Conservation (phyloP, 129 eudicot genomes). For the Deinandra increscens region DNA sequence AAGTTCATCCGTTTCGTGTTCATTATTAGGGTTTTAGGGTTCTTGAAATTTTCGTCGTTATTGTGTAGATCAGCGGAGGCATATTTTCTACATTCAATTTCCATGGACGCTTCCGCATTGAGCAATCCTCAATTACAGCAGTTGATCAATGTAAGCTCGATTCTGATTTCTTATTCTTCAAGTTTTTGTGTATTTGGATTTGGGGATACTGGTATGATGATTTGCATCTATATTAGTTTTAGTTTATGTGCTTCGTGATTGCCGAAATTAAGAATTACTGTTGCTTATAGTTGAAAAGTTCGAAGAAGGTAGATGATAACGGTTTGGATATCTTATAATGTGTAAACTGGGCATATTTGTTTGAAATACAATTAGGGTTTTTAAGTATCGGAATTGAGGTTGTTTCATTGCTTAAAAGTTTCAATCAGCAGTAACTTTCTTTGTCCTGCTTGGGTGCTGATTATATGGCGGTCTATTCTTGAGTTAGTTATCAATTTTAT, state of each 20-base stretch:
- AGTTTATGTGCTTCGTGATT: not conserved
- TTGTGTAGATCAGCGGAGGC: conserved; percentile 7
- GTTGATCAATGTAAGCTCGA: conserved; percentile 43
- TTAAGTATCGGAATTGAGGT: not conserved
- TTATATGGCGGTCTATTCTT: not conserved
- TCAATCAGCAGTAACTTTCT: not conserved
- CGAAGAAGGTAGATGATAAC: not conserved
- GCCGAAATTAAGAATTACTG: not conserved
- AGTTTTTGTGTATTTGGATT: not conserved
- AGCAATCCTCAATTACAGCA: conserved; percentile 56
- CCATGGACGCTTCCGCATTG: conserved; percentile 58
- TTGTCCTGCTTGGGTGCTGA: not conserved
- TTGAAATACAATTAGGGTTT: conserved; percentile 6
- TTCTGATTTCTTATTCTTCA: not conserved
- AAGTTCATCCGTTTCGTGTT: not conserved
- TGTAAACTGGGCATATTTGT: not conserved
- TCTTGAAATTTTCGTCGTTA: conserved; percentile 7
- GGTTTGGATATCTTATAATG: not conserved
- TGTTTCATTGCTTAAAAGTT: not conserved
- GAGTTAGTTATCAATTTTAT: not conserved
- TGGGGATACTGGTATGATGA: not conserved
- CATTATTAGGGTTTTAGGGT: conserved; percentile 33
- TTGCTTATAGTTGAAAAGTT: not conserved
- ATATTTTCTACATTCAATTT: conserved; percentile 3
- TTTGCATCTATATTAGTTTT: not conserved